A percentile compares a stretch with the other conserved stretches of the same genome.
These are phyloP conservation scores for Boletus rubroflammeus DNA, from an alignment of 768 basidiomycete species.

Conservation along the genomic window DNA sequence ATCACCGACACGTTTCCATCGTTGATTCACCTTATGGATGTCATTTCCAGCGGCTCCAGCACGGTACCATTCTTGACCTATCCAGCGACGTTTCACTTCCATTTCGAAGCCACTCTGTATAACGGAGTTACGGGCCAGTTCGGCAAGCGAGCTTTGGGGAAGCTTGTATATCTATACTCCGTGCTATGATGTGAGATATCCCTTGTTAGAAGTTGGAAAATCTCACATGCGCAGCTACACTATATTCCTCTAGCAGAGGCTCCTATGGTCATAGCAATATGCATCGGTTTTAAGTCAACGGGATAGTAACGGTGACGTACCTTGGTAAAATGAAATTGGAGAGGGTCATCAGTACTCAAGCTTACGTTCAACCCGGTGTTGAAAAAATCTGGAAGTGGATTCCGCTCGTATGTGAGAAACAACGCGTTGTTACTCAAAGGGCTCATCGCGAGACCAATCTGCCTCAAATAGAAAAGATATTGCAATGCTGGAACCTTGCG, in stretches of 20 bases:
- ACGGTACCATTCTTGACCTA: conserved; percentile 90
- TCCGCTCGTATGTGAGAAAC: conserved; percentile 94
- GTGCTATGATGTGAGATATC: neutral
- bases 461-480: conserved; percentile 96
- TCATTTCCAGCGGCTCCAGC: conserved; percentile 93
- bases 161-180: conserved; percentile 84
- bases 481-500: conserved; percentile 97
- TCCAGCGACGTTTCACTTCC: conserved; percentile 94
- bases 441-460: conserved; percentile 98
- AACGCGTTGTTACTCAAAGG: conserved; percentile 97
- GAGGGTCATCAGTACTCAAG: conserved; percentile 90
- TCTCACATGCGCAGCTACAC: conserved; percentile 91
- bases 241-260: conserved; percentile 94
- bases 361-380: conserved; percentile 94
- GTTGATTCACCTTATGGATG: conserved; percentile 74
- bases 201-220: neutral
- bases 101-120: conserved; percentile 98
- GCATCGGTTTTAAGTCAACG: neutral
- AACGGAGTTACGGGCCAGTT: conserved; percentile 97
- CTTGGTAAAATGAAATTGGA: conserved; percentile 99
- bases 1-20: neutral
- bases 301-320: conserved; percentile 34
- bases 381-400: conserved; percentile 97
- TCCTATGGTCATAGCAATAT: conserved; percentile 48
- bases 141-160: conserved; percentile 90